Base-by-base conservation (phyloP, 2,329 filamentous ascomycete genomes). In the Colletotrichum karsti region DNA sequence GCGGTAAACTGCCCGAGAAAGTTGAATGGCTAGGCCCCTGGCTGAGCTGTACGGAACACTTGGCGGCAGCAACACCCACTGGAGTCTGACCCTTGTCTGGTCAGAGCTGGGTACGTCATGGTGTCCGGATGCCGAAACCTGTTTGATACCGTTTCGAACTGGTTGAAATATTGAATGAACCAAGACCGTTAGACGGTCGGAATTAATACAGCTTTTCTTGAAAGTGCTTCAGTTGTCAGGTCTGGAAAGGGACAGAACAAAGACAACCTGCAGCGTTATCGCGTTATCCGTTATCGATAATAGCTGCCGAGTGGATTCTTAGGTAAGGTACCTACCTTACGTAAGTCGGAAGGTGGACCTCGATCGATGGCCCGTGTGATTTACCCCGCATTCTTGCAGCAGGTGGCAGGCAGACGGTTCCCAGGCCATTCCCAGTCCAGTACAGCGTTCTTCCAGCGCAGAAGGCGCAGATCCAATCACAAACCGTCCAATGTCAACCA, bases 371-470 rank as follows among this genome's bases (percentile, higher is more conserved):
- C 10, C 18, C n/a, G 35, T 41, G 46, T 41, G 8, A 4, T 18
- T 35, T 57, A 67, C 63, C 63, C 63, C 63, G 63, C 58, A 67
- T 67, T 57, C 51, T 28, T 15, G 51, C 46, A 54, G 37, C 28
- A 53, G 61, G 35, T 63, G 60, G 51, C 51, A 51, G 24, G 51
- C 13, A 58, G 42, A 20, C 44, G 28, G 61, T 58, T 42, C 41
- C 28, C 33, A 30, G 44, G 24, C 61, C 61, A 20, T 54, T 63
- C 51, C 60, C 41, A 39, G 60, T 57, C 37, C n/a, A 18, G 42
- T 26, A 22, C 51, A 55, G 39, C 26, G 18, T 33, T 24, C 24
- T 20, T 33, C 33, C 50, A 55, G 35, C 35, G 50, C 50, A 54
- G 10, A 1, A 18, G 3, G 28, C 12, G 28, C 51, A 37, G 30